Evolutionary conservation across 257 asterid species (phyloP), one percentile per base, ranked within the genome.

Genomic region (Nicotiana noctiflora): DNA sequence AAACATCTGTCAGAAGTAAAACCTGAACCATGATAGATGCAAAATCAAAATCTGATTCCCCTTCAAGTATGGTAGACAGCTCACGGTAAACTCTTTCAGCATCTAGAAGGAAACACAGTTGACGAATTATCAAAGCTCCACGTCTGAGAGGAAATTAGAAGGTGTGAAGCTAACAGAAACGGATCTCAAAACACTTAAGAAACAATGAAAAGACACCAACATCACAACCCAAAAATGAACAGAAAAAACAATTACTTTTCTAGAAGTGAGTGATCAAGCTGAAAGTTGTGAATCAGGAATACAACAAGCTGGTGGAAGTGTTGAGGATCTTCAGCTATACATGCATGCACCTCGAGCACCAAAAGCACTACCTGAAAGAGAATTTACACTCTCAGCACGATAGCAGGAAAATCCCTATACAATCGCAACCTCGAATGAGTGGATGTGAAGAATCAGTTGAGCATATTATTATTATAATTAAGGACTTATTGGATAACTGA

Each of bases 281-380:
- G 92, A 70, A 96, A 94, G 82, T 87, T 93, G 76, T 94, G 93
- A 84, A 94, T 88, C 55, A 96, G 87, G 84, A 87, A 90, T 74
- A 90, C 90, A 57, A 92, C 86, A 81, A 96, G 97, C 86, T 94
- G 94, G 83, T 84, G 89, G 81, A 96, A 96, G 87, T 96, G 97
- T 66, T 81, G 84, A 77, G 88, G 95, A 57, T 96, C 99, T 88
- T 88, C 83, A 80, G 99, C 99, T 79, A 96, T 96, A 89, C 98
- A 88, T 55, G 99, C 99, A 86, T 96, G 99, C 85, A 96, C 98
- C 84, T 96, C 94, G 82, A 96, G 98, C 82, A 89, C 98, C 91
- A 94, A 86, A 82, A 96, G 98, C 80, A 94, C 99, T 32, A 96
- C 99, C 99, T 96, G 88, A n/a, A 81, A 64, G 15, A 37, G 79